Percentiles rank a stretch among this genome's conserved stretches.
Evolutionary conservation across 2,329 filamentous ascomycete genomes (phyloP).

Genomic region (Aspergillus ruber): DNA sequence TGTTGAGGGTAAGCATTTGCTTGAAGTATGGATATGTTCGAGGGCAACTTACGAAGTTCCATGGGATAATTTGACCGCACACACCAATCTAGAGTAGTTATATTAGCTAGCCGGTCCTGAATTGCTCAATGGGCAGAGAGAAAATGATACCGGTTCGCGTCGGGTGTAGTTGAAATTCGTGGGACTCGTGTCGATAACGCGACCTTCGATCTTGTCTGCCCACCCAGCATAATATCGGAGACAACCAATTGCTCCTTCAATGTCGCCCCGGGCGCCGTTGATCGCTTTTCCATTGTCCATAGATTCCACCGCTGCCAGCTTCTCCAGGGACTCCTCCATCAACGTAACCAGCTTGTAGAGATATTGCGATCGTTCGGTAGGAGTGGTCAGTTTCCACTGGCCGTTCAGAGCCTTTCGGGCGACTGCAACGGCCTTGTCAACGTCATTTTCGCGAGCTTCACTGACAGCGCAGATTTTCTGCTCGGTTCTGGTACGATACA

Average conservation of each 20-base stretch:
- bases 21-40: conserved; percentile 19
- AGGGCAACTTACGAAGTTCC: conserved; percentile 61
- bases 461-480: background rate
- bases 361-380: conserved; percentile 60
- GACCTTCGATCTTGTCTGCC: conserved; percentile 82
- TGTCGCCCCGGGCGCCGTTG: conserved; percentile 54
- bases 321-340: conserved; percentile 66
- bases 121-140: background rate
- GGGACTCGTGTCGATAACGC: conserved; percentile 66
- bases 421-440: conserved; percentile 68
- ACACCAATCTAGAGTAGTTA: conserved; percentile 47
- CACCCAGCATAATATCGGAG: conserved; percentile 60
- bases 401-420: conserved; percentile 75
- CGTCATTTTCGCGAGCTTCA: conserved; percentile 46
- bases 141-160: conserved; percentile 52
- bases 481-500: background rate
- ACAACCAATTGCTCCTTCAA: conserved; percentile 53
- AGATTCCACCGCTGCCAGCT: conserved; percentile 73
- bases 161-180: conserved; percentile 75
- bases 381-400: conserved; percentile 62
- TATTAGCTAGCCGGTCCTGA: background rate
- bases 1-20: background rate
- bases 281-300: conserved; percentile 46
- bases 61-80: conserved; percentile 77
- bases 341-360: conserved; percentile 72